Conservation (phyloP, 805 yeast species). For the Teunomyces panamensis region DNA sequence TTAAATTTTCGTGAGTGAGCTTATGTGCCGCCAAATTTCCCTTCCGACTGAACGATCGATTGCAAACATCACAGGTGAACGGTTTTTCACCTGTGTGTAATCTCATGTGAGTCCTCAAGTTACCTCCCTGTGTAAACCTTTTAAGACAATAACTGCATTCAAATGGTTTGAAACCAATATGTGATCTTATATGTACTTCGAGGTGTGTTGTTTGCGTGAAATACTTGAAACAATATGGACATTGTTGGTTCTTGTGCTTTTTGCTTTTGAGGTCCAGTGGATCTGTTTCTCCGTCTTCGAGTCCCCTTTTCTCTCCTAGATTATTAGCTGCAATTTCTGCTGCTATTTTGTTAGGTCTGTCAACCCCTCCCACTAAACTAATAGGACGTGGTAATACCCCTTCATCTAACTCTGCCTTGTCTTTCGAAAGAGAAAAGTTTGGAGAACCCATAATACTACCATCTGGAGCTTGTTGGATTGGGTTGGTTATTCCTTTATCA, state of each 20-base stretch:
- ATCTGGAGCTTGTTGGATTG: conserved; percentile 62
- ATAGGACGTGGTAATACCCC: conserved; percentile 53
- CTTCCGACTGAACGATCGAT: conserved; percentile 77
- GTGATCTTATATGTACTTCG: conserved; percentile 85
- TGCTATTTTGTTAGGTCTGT: conserved; percentile 46
- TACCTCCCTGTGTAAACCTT: conserved; percentile 87
- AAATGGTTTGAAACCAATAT: conserved; percentile 83
- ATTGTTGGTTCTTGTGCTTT: conserved; percentile 56
- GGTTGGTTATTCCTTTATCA: conserved; percentile 67
- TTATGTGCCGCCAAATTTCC: conserved; percentile 90
- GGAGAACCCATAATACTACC: conserved; percentile 60
- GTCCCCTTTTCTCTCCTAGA: conserved; percentile 8
- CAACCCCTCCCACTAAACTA: conserved; percentile 77
- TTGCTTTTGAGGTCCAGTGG: conserved; percentile 18
- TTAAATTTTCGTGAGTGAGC: conserved; percentile 73
- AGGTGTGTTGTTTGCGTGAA: conserved; percentile 90
- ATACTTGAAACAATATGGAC: conserved; percentile 73
- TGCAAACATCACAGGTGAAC: conserved; percentile 73
- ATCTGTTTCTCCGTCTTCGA: conserved; percentile 18
- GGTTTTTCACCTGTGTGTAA: conserved; percentile 94
- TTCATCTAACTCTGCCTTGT: conserved; percentile 24
- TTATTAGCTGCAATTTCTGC: conserved; percentile 10
- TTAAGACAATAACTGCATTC: conserved; percentile 77
- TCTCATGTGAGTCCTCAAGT: conserved; percentile 78
- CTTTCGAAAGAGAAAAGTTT: conserved; percentile 9